Percentiles rank a stretch among this genome's conserved stretches.
Conservation (phyloP, 768 basidiomycete species). For the Leucosporidium creatinivorum region DNA sequence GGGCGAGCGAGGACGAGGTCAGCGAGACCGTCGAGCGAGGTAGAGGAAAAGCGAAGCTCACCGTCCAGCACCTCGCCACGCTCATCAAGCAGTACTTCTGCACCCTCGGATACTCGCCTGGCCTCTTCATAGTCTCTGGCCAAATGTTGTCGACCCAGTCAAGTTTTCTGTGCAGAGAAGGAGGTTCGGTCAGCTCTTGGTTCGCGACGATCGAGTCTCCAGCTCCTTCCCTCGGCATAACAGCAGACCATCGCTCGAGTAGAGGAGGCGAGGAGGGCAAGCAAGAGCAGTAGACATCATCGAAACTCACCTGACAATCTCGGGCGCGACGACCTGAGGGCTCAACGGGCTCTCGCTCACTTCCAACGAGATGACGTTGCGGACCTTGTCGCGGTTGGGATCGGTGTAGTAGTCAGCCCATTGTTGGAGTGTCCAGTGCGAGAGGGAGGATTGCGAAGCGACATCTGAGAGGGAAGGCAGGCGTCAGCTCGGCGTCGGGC, state of each 20-base stretch:
- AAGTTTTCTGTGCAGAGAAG: constrained; percentile 62
- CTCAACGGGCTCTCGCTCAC: constrained; percentile 78
- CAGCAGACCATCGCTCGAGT: no score
- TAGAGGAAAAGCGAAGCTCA: constrained; percentile 44
- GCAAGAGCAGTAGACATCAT: no score
- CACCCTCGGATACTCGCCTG: constrained; percentile 79
- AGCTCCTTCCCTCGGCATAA: no score
- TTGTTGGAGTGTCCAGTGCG: constrained; percentile 80
- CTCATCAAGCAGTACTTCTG: constrained; percentile 97
- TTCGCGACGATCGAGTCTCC: no score
- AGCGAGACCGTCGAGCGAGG: not conserved
- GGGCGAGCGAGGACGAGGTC: constrained; percentile 1
- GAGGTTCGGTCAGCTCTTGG: not conserved
- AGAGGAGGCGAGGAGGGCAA: no score
- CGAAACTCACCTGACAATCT: constrained; percentile 46
- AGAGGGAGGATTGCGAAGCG: constrained; percentile 71
- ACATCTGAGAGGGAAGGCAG: constrained; percentile 48
- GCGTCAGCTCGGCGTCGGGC: not conserved
- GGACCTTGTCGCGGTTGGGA: constrained; percentile 73
- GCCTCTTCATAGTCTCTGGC: constrained; percentile 67
- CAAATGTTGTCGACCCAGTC: constrained; percentile 98
- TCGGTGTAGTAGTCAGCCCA: constrained; percentile 83
- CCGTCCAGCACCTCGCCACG: constrained; percentile 87
- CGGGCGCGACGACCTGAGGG: constrained; percentile 70
- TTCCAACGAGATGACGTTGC: constrained; percentile 93